Evolutionary conservation across 1,139 yeast species (phyloP).

Genomic region (Blastobotrys illinoisensis): DNA sequence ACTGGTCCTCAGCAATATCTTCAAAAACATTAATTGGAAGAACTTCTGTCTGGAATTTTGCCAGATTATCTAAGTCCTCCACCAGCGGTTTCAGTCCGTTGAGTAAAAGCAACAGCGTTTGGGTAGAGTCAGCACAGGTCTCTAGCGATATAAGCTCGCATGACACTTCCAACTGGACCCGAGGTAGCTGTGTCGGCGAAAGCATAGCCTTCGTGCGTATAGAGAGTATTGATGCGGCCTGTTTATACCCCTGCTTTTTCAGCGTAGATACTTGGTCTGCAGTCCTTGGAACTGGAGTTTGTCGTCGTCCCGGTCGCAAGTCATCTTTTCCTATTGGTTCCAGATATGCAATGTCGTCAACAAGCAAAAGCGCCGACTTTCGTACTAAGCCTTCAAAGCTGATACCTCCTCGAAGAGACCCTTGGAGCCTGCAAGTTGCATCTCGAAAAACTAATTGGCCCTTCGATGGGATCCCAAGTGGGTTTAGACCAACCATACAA

Average conservation of each 20-base stretch:
- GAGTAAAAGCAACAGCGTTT: slow-evolving; percentile 59
- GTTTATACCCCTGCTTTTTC: slow-evolving; percentile 21
- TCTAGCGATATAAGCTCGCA: slow-evolving; percentile 28
- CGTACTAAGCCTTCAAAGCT: slow-evolving; percentile 19
- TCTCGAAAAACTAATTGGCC: slow-evolving; percentile 46
- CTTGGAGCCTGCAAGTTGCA: slow-evolving; percentile 47
- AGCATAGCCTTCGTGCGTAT: background rate
- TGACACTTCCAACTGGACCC: slow-evolving; percentile 11
- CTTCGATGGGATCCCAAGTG: slow-evolving; percentile 45
- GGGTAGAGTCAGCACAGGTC: slow-evolving; percentile 81
- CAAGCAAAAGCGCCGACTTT: slow-evolving; percentile 25
- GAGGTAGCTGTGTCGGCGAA: background rate
- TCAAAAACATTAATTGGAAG: slow-evolving; percentile 44
- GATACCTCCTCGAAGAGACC: slow-evolving; percentile 30
- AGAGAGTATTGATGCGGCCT: slow-evolving; percentile 19
- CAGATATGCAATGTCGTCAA: slow-evolving; percentile 24
- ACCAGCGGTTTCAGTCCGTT: slow-evolving; percentile 71
- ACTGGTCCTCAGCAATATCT: slow-evolving; percentile 38
- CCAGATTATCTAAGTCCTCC: slow-evolving; percentile 44
- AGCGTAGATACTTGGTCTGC: slow-evolving; percentile 15
- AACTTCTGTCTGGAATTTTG: slow-evolving; percentile 28
- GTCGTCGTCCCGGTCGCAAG: background rate
- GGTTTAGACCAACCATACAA: slow-evolving; percentile 27
- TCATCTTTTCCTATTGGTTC: slow-evolving; percentile 9
- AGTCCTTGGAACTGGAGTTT: background rate